Percentiles rank a stretch among this genome's conserved stretches.
phyloP scores from a whole-genome alignment of 1,284 basidiomycete genomes.

The Sanguinoderma infundibulare region DNA sequence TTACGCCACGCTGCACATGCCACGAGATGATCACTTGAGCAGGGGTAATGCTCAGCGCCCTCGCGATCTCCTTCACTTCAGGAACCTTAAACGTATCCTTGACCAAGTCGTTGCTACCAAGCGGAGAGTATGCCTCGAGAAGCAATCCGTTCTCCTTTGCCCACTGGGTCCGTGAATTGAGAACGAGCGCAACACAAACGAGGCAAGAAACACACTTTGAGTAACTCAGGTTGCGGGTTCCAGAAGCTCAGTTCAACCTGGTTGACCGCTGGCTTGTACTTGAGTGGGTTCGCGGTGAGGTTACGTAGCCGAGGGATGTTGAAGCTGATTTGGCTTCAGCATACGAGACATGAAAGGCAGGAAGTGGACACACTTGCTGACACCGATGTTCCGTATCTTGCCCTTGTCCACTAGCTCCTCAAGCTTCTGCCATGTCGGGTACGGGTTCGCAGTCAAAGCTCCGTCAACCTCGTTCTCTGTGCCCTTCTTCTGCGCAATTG shows the following conservation, averaged over 20 bases:
- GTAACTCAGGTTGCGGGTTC: slow-evolving; percentile 83
- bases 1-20: slow-evolving; percentile 79
- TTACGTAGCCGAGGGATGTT: slow-evolving; percentile 65
- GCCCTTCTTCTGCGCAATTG: slow-evolving; percentile 69
- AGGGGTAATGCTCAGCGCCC: slow-evolving; percentile 70
- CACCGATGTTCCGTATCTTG: slow-evolving; percentile 83
- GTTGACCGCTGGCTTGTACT: slow-evolving; percentile 78
- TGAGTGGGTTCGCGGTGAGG: slow-evolving; percentile 71
- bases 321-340: slow-evolving; percentile 45
- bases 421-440: slow-evolving; percentile 85
- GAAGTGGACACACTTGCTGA: slow-evolving; percentile 65
- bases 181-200: not conserved
- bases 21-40: slow-evolving; percentile 83
- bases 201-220: slow-evolving; percentile 52
- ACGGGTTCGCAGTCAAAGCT: slow-evolving; percentile 72
- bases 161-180: slow-evolving; percentile 45
- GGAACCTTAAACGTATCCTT: slow-evolving; percentile 57
- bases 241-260: slow-evolving; percentile 86
- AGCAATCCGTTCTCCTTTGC: slow-evolving; percentile 66
- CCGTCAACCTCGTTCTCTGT: slow-evolving; percentile 54
- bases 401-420: slow-evolving; percentile 80
- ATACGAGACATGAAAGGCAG: not conserved
- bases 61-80: slow-evolving; percentile 51
- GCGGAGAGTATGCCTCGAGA: slow-evolving; percentile 81
- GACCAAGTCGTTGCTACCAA: slow-evolving; percentile 69